These are phyloP conservation scores for Stereum hirsutum DNA, from an alignment of 1,284 basidiomycete species.

Conservation along the genomic window DNA sequence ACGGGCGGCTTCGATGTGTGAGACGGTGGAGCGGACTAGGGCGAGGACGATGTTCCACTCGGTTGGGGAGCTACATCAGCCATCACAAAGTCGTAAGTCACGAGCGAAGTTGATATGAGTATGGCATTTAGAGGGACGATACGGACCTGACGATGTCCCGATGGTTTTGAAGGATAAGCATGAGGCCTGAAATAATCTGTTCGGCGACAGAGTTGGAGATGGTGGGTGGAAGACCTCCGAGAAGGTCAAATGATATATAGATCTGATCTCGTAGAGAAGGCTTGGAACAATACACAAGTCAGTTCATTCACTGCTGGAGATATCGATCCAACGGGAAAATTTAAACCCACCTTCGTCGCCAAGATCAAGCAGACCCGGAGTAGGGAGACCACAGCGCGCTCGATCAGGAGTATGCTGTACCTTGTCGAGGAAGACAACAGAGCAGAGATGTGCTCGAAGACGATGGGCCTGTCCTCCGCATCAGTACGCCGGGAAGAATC, in stretches of 20 bases:
- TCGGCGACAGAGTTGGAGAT: constrained; percentile 85
- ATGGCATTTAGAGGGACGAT: neutral
- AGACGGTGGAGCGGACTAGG: constrained; percentile 79
- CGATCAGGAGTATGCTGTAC: constrained; percentile 87
- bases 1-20: constrained; percentile 84
- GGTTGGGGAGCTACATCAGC: constrained; percentile 62
- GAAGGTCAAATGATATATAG: constrained; percentile 86
- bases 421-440: constrained; percentile 71
- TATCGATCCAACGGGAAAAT: neutral
- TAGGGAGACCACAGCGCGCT: constrained; percentile 91
- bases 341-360: constrained; percentile 57
- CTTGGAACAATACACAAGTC: constrained; percentile 29
- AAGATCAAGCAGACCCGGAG: constrained; percentile 75
- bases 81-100: constrained; percentile 3
- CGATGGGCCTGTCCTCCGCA: constrained; percentile 61
- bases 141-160: constrained; percentile 58
- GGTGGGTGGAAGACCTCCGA: constrained; percentile 70
- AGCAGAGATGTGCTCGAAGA: constrained; percentile 85
- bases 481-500: constrained; percentile 1
- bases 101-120: neutral
- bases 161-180: constrained; percentile 71
- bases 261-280: constrained; percentile 82
- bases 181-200: constrained; percentile 83
- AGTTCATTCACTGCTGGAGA: constrained; percentile 1
- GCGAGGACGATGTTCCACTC: constrained; percentile 95